Conservation (phyloP, 2,329 filamentous ascomycete species). For the Gnomoniopsis sp. region DNA sequence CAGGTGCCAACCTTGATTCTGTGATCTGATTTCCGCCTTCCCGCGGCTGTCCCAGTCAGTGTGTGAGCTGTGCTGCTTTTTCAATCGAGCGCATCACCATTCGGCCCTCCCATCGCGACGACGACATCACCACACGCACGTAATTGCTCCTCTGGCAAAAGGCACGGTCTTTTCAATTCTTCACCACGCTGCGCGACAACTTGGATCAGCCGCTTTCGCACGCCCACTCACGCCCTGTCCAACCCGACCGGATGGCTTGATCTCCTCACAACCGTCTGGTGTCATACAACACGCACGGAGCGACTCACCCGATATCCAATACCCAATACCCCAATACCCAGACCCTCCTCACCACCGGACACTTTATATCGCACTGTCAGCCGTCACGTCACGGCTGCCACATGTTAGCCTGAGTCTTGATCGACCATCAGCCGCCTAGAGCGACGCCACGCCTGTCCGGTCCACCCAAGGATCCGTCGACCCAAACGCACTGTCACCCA, state of each 20-base stretch:
- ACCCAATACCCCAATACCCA: not conserved
- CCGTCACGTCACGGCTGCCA: not conserved
- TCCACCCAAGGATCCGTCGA: not conserved
- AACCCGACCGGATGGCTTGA: slow-evolving; percentile 12
- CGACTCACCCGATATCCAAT: not conserved
- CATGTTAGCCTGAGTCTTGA: not conserved
- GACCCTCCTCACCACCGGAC: not conserved
- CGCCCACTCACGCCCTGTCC: not conserved
- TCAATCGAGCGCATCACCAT: slow-evolving; percentile 12
- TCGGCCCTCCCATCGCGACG: not conserved
- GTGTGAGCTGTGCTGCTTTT: not conserved
- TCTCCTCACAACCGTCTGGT: slow-evolving; percentile 2
- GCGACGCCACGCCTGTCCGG: slow-evolving; percentile 6
- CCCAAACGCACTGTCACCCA: not conserved
- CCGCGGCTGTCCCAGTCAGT: not conserved
- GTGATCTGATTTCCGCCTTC: not conserved
- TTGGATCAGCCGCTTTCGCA: not conserved
- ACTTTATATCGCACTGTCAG: not conserved
- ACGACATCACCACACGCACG: not conserved
- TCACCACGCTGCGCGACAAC: not conserved
- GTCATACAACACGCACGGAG: slow-evolving; percentile 5
- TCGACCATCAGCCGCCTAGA: slow-evolving; percentile 5
- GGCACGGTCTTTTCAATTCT: not conserved
- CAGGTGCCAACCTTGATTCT: not conserved
- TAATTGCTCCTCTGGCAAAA: not conserved